A percentile compares a stretch with the other conserved stretches of the same genome.
These are phyloP conservation scores for Peniophora sp. DNA, from an alignment of 1,284 basidiomycete genomes.

Conservation along the genomic window DNA sequence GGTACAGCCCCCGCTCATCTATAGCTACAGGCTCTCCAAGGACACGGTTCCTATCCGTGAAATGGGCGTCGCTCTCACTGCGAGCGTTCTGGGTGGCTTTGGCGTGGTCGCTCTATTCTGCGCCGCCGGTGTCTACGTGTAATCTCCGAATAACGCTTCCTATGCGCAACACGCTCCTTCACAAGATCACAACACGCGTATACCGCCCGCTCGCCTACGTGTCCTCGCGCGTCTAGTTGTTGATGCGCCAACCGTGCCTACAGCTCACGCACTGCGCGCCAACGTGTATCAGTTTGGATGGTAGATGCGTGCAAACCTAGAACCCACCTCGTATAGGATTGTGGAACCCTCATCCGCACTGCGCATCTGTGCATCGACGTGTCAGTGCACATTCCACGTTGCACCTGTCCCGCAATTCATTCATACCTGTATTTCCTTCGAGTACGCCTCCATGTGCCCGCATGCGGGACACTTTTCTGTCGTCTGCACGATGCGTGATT, in stretches of 20 bases:
- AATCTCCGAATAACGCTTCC: slow-evolving; percentile 17
- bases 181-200: background rate
- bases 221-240: slow-evolving; percentile 39
- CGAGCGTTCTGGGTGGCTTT: slow-evolving; percentile 75
- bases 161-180: background rate
- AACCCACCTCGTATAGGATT: slow-evolving; percentile 67
- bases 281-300: slow-evolving; percentile 1
- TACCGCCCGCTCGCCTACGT: background rate
- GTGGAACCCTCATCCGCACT: slow-evolving; percentile 90
- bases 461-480: slow-evolving; percentile 92
- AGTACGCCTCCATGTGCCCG: slow-evolving; percentile 74
- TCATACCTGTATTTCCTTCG: slow-evolving; percentile 69
- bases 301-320: background rate
- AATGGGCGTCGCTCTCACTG: slow-evolving; percentile 57
- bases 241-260: slow-evolving; percentile 72
- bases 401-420: background rate
- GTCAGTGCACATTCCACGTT: background rate
- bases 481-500: slow-evolving; percentile 41
- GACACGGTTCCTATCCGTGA: slow-evolving; percentile 62
- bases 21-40: slow-evolving; percentile 56
- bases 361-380: slow-evolving; percentile 49
- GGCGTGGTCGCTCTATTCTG: slow-evolving; percentile 86
- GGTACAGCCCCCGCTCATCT: background rate
- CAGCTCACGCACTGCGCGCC: slow-evolving; percentile 54
- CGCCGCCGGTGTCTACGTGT: slow-evolving; percentile 81